phyloP scores from a whole-genome alignment of 768 basidiomycete genomes.

The Leccinellum albellum region DNA sequence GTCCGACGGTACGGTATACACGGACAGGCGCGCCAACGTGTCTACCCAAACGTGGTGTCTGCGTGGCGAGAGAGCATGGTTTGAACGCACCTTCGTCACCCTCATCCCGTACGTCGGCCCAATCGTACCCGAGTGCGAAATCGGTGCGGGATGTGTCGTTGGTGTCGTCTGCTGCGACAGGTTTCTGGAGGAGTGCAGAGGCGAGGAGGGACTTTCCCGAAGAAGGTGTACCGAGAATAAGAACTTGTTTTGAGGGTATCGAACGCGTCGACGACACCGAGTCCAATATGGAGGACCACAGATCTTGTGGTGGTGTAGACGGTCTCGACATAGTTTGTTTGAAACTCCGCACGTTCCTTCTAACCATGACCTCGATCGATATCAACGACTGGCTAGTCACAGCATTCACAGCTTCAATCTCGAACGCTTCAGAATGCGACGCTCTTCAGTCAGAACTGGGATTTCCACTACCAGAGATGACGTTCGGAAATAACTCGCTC shows the following conservation, averaged over 20 bases:
- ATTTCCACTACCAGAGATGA: slow-evolving; percentile 94
- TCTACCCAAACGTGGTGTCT: slow-evolving; percentile 43
- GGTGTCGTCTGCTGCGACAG: slow-evolving; percentile 45
- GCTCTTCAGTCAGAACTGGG: slow-evolving; percentile 58
- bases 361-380: no score
- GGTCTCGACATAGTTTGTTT: slow-evolving; percentile 39
- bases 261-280: slow-evolving; percentile 78
- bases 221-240: slow-evolving; percentile 76
- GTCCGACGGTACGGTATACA: slow-evolving; percentile 86
- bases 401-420: slow-evolving; percentile 72
- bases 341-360: no score
- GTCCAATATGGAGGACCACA: slow-evolving; percentile 93
- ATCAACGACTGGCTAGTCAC: slow-evolving; percentile 68
- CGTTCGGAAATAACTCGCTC: slow-evolving; percentile 83
- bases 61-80: background rate
- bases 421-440: slow-evolving; percentile 73
- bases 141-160: slow-evolving; percentile 62
- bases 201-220: slow-evolving; percentile 77
- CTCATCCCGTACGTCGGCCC: slow-evolving; percentile 86
- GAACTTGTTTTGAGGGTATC: slow-evolving; percentile 81
- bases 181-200: slow-evolving; percentile 68
- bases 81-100: slow-evolving; percentile 79
- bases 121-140: slow-evolving; percentile 90
- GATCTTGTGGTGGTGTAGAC: slow-evolving; percentile 72
- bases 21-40: slow-evolving; percentile 81